phyloP scores from a whole-genome alignment of 192 early-diverging fungal genomes.

The Phlyctochytrium bullatum region DNA sequence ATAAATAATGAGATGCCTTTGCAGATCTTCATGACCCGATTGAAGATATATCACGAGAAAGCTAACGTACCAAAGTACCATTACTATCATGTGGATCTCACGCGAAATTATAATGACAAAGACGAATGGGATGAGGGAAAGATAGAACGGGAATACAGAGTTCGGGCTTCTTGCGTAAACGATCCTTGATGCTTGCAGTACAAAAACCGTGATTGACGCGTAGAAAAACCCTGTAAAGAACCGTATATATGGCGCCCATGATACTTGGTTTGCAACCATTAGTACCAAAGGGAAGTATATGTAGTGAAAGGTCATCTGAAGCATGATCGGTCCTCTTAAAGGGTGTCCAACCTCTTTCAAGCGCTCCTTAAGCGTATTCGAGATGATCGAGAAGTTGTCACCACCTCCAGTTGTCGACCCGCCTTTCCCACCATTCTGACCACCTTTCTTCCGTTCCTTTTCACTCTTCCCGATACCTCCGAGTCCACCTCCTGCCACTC shows the following conservation, averaged over 20 bases:
- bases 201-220: conserved; percentile 8
- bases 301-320: conserved; percentile 38
- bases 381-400: conserved; percentile 26
- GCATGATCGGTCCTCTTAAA: conserved; percentile 33
- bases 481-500: neutral
- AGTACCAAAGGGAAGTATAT: conserved; percentile 33
- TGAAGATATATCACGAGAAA: conserved; percentile 44
- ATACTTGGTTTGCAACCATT: conserved; percentile 17
- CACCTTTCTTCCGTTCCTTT: neutral
- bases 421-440: neutral
- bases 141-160: conserved; percentile 32
- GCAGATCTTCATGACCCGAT: conserved; percentile 30
- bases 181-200: conserved; percentile 31
- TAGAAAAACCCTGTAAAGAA: conserved; percentile 34
- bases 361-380: conserved; percentile 15
- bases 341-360: conserved; percentile 28
- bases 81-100: conserved; percentile 36
- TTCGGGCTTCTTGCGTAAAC: conserved; percentile 12
- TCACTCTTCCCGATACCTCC: neutral
- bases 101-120: conserved; percentile 37
- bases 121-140: conserved; percentile 35
- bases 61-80: conserved; percentile 41
- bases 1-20: conserved; percentile 29
- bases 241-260: conserved; percentile 38
- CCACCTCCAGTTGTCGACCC: neutral